A percentile compares a stretch with the other conserved stretches of the same genome.
Evolutionary conservation across 495 filamentous ascomycete genomes (phyloP).

Genomic region (Tuber borchii): DNA sequence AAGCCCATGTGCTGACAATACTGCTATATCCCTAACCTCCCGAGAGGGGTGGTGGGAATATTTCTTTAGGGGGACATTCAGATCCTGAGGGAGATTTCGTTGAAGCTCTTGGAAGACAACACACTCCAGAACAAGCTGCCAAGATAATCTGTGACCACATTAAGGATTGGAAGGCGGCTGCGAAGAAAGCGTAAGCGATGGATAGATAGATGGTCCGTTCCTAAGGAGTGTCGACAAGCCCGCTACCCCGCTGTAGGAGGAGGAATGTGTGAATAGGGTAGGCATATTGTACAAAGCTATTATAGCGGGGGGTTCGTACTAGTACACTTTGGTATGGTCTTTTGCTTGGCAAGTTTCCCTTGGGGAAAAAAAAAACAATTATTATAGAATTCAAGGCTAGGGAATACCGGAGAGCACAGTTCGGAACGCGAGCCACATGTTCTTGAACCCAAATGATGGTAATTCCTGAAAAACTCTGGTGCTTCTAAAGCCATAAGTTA

Average conservation of each 20-base stretch:
- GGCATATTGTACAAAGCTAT: background rate
- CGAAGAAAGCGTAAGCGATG: slow-evolving; percentile 38
- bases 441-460: no score
- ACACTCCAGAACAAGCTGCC: slow-evolving; percentile 78
- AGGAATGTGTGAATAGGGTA: background rate
- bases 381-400: background rate
- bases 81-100: slow-evolving; percentile 98
- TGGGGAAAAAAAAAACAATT: background rate
- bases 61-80: slow-evolving; percentile 33
- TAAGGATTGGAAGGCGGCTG: slow-evolving; percentile 69
- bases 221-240: background rate
- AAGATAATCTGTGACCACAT: slow-evolving; percentile 81
- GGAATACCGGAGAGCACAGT: background rate
- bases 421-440: background rate
- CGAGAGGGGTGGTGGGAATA: slow-evolving; percentile 1
- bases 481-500: background rate
- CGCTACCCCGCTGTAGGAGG: background rate
- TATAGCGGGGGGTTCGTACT: background rate
- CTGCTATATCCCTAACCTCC: slow-evolving; percentile 3
- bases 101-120: slow-evolving; percentile 89
- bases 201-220: background rate
- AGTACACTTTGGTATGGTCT: background rate
- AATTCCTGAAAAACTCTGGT: background rate
- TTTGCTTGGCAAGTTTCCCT: background rate
- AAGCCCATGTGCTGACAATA: slow-evolving; percentile 13